phyloP scores from a whole-genome alignment of 106 monocot species.

The Dactylorhiza incarnata region DNA sequence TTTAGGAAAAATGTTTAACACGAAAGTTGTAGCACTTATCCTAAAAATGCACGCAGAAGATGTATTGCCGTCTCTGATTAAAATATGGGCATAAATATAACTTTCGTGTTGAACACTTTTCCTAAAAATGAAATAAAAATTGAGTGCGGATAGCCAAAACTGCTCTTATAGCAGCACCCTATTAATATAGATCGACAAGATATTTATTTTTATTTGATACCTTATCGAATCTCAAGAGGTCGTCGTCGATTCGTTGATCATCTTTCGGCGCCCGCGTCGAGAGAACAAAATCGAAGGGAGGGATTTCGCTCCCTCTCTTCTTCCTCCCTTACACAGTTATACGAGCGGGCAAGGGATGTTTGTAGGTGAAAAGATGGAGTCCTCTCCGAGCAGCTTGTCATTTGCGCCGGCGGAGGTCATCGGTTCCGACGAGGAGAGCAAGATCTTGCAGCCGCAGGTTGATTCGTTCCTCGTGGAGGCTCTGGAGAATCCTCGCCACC shows the following conservation, averaged over 20 bases:
- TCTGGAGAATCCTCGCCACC: constrained; percentile 23
- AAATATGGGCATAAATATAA: too few relatives aligned
- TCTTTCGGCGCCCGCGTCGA: background rate
- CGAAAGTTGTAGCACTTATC: too few relatives aligned
- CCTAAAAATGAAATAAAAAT: too few relatives aligned
- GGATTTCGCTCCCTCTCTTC: background rate
- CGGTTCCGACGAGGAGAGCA: background rate
- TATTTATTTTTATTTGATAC: background rate
- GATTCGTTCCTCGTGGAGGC: constrained; percentile 26
- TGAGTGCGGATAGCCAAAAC: too few relatives aligned
- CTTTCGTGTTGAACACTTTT: too few relatives aligned
- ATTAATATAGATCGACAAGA: too few relatives aligned
- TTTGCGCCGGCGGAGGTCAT: background rate
- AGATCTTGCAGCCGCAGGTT: background rate
- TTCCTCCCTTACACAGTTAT: background rate
- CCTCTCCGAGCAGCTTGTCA: background rate
- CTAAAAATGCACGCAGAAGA: too few relatives aligned
- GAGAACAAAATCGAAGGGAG: background rate
- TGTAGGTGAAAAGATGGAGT: background rate
- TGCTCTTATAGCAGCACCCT: too few relatives aligned
- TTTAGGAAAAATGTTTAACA: too few relatives aligned
- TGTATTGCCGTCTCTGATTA: too few relatives aligned
- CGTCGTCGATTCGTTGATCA: background rate
- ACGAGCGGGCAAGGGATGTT: background rate
- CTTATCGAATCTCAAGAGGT: background rate